Conservation (phyloP, 129 eudicot genomes). For the Helichrysum umbraculigerum region DNA sequence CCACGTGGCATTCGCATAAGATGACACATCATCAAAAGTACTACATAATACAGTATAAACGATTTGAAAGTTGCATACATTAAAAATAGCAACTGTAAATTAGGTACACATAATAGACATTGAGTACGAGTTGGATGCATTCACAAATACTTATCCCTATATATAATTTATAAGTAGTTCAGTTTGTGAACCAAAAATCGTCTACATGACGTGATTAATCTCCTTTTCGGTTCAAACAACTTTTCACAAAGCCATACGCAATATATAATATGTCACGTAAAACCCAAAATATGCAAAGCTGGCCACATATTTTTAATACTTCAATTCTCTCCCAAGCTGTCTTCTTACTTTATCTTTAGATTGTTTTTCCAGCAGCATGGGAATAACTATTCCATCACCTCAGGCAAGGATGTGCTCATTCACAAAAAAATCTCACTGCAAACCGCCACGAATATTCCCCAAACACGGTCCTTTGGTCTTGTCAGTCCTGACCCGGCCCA, state of each 20-base stretch:
- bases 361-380: conserved; percentile 32
- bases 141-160: too few relatives aligned
- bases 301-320: neutral
- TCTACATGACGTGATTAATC: neutral
- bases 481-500: neutral
- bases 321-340: neutral
- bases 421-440: conserved; percentile 20
- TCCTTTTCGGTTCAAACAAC: neutral
- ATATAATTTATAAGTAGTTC: too few relatives aligned
- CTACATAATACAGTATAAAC: too few relatives aligned
- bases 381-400: conserved; percentile 31
- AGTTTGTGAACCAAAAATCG: too few relatives aligned
- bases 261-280: neutral
- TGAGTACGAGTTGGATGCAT: too few relatives aligned
- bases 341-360: neutral
- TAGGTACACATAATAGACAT: too few relatives aligned
- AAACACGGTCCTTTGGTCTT: neutral
- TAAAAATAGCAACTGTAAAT: too few relatives aligned
- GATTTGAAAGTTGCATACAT: too few relatives aligned
- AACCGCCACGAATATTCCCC: conserved; percentile 22
- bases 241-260: neutral
- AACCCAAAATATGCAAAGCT: conserved; percentile 17
- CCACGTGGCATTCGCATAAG: too few relatives aligned
- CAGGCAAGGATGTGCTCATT: conserved; percentile 17
- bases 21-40: too few relatives aligned